These are phyloP conservation scores for Colletotrichum zoysiae DNA, from an alignment of 2,329 filamentous ascomycete genomes.

Conservation along the genomic window DNA sequence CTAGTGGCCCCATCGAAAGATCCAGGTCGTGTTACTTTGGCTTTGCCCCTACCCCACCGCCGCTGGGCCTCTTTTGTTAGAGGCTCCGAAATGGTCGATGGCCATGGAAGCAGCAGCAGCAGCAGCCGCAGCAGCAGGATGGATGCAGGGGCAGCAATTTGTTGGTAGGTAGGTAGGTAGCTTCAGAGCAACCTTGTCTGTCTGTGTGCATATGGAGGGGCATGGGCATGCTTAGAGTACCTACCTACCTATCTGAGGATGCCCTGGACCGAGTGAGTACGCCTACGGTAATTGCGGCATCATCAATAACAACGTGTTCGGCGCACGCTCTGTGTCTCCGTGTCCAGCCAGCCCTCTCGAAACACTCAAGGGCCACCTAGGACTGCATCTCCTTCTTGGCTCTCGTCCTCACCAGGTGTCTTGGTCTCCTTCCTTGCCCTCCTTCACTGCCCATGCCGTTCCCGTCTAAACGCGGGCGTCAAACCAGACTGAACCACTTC, in stretches of 20 bases:
- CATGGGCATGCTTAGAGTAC: not conserved
- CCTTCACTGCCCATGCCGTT: constrained; percentile 35
- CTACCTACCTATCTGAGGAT: not conserved
- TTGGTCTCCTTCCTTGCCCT: constrained; percentile 5
- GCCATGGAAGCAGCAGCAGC: constrained; percentile 5
- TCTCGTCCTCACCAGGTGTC: constrained; percentile 13
- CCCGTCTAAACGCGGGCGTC: constrained; percentile 39
- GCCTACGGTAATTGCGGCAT: not conserved
- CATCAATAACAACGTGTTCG: not conserved
- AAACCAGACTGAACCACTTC: constrained; percentile 32
- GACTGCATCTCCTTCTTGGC: constrained; percentile 3
- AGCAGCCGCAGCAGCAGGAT: not conserved
- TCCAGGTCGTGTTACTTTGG: constrained; percentile 36
- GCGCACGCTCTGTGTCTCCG: constrained; percentile 6
- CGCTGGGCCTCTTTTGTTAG: constrained; percentile 22
- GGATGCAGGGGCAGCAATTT: not conserved
- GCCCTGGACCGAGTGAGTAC: not conserved
- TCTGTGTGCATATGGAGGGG: not conserved
- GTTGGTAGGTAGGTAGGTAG: too few species aligned
- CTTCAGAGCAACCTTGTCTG: not conserved
- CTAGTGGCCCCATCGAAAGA: constrained; percentile 30
- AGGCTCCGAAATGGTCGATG: constrained; percentile 10
- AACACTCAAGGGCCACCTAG: not conserved
- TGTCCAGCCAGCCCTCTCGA: constrained; percentile 4
- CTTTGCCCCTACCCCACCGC: constrained; percentile 38